These are phyloP conservation scores for Cucumis cinereus DNA, from an alignment of 306 rosid genomes.

Conservation along the genomic window DNA sequence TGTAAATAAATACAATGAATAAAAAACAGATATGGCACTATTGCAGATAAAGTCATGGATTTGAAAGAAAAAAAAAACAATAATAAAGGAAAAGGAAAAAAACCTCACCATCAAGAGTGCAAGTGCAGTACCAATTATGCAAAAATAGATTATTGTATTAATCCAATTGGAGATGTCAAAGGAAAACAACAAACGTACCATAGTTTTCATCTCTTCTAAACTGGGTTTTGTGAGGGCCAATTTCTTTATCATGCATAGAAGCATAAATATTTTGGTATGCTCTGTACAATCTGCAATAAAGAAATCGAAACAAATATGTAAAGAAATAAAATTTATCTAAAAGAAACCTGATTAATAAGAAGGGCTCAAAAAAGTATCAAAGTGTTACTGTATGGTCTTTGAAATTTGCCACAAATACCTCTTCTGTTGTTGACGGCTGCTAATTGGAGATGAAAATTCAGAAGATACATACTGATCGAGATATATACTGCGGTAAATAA, in stretches of 20 bases:
- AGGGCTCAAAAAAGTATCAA: background rate
- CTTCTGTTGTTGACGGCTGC: slow-evolving; percentile 62
- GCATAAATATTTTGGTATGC: slow-evolving; percentile 75
- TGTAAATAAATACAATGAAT: background rate
- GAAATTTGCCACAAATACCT: slow-evolving; percentile 28
- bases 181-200: slow-evolving; percentile 33
- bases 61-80: background rate
- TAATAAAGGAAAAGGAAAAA: background rate
- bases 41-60: background rate
- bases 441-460: slow-evolving; percentile 72
- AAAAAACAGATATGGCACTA: background rate
- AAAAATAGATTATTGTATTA: background rate
- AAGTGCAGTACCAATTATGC: background rate
- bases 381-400: background rate
- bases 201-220: slow-evolving; percentile 87
- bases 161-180: background rate
- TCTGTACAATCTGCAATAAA: slow-evolving; percentile 56
- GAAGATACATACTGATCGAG: slow-evolving; percentile 86
- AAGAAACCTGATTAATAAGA: background rate
- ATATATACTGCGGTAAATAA: slow-evolving; percentile 81
- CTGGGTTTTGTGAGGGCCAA: slow-evolving; percentile 86
- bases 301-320: background rate
- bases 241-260: slow-evolving; percentile 83
- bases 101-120: background rate
- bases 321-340: background rate